Percentiles rank a stretch among this genome's conserved stretches.
Conservation (phyloP, 192 early-diverging fungal genomes). For the Coemansia asiatica region DNA sequence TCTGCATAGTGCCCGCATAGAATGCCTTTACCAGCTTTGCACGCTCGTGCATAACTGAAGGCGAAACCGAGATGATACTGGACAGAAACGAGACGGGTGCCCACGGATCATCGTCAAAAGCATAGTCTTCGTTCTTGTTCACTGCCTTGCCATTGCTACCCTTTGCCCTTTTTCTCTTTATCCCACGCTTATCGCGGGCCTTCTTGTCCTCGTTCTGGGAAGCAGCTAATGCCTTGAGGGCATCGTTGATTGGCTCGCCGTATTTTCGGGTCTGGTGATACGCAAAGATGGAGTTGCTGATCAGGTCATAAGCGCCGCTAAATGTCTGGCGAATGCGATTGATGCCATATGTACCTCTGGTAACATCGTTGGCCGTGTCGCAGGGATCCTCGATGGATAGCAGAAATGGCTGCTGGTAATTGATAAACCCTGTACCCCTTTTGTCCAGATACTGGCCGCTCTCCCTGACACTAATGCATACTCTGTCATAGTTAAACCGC, state of each 20-base stretch:
- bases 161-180: slow-evolving; percentile 26
- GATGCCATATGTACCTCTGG: slow-evolving; percentile 53
- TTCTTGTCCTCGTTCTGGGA: neutral
- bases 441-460: slow-evolving; percentile 60
- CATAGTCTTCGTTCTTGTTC: neutral
- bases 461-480: slow-evolving; percentile 64
- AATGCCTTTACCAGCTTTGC: slow-evolving; percentile 21
- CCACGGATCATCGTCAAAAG: slow-evolving; percentile 39
- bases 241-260: slow-evolving; percentile 49
- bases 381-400: slow-evolving; percentile 60
- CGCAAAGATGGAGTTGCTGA: slow-evolving; percentile 49
- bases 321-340: slow-evolving; percentile 49
- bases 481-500: slow-evolving; percentile 66
- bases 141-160: slow-evolving; percentile 19
- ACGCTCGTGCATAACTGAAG: slow-evolving; percentile 17
- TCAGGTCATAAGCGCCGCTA: slow-evolving; percentile 49
- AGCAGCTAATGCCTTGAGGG: slow-evolving; percentile 13
- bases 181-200: neutral
- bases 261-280: slow-evolving; percentile 54
- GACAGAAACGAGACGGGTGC: slow-evolving; percentile 51
- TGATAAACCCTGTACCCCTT: slow-evolving; percentile 19
- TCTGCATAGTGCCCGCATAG: slow-evolving; percentile 40
- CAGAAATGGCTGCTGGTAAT: slow-evolving; percentile 39
- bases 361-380: slow-evolving; percentile 59
- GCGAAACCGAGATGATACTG: slow-evolving; percentile 36